phyloP scores from a whole-genome alignment of 2,329 filamentous ascomycete species.

The Claviceps pazoutovae region DNA sequence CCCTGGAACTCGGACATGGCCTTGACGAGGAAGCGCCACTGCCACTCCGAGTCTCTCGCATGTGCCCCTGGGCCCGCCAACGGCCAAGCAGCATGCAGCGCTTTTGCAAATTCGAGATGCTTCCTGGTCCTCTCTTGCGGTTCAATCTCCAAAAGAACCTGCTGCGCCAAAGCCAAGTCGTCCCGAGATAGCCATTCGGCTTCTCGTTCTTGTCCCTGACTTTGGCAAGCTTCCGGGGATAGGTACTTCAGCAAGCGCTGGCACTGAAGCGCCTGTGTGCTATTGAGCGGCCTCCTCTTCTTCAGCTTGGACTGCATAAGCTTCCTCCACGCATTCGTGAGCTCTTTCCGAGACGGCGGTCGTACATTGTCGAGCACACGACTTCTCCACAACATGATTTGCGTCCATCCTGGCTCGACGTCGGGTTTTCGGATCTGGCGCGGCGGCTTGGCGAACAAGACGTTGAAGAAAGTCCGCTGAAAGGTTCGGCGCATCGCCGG shows the following conservation, averaged over 20 bases:
- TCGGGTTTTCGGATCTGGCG: conserved; percentile 46
- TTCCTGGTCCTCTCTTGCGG: conserved; percentile 29
- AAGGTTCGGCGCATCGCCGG: conserved; percentile 11
- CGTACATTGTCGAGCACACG: conserved; percentile 49
- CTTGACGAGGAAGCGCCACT: conserved; percentile 19
- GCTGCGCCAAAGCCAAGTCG: conserved; percentile 31
- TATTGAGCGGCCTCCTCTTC: conserved; percentile 39
- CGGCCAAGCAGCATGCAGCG: conserved; percentile 23
- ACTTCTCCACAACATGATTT: conserved; percentile 54
- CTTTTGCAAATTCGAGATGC: conserved; percentile 33
- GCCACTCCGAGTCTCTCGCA: conserved; percentile 8
- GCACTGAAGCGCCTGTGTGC: conserved; percentile 48
- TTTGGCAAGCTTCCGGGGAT: conserved; percentile 8
- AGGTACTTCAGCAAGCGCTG: conserved; percentile 48
- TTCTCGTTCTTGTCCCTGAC: conserved; percentile 9
- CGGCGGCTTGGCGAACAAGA: conserved; percentile 45
- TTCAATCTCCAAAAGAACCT: conserved; percentile 25
- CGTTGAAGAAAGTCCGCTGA: conserved; percentile 39
- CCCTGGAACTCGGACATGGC: conserved; percentile 41
- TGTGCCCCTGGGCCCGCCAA: conserved; percentile 10
- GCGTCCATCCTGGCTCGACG: conserved; percentile 56
- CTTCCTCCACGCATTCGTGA: conserved; percentile 49
- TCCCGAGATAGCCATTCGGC: conserved; percentile 21
- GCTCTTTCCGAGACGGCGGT: conserved; percentile 46
- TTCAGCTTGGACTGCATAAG: conserved; percentile 46